Evolutionary conservation across 257 asterid species (phyloP), one percentile per base, ranked within the genome.

Genomic region (Solanum etuberosum): DNA sequence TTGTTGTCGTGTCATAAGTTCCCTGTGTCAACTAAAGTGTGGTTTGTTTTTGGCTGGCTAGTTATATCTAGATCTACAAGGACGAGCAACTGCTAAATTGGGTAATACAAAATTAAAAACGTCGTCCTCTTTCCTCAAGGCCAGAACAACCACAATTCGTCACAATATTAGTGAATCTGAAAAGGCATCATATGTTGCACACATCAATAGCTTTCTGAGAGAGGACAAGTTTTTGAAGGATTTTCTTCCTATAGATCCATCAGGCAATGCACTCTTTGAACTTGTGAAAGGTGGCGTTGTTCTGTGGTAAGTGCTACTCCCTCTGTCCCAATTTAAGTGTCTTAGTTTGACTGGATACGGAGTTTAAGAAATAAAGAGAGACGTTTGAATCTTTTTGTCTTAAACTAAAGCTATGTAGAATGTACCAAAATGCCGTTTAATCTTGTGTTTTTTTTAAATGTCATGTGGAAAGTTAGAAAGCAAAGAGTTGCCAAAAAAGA

Each of bases 201-300:
- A 95, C 90, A 94, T 96, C 88, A 96, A 96, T 86, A 95, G 90
- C 92, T 96, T 88, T 93, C 96, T 96, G 23, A 91, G 91, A 42
- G 92, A 94, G 9, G 99, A 96, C 91, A 77, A 77, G 48, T 95
- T 94, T 89, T 90, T 96, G 83, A 93, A 91, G 87, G 91, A 96
- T 87, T 94, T 91, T 91, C 98, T 96, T 85, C 99, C 99, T 27
- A 74, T 96, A n/a, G 98, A 94, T 93, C 94, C 98, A 72, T 86
- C 97, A 83, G 87, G 93, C 3, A 89, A 95, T 92, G 95, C 93
- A 40, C 93, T 97, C 35, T 97, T 97, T 70, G 98, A 95, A 73
- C 92, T 97, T 78, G 98, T 94, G 15, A 97, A 93, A 92, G 98
- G 93, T 88, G 98, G 99, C 15, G 98, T 97, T 92, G 98, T 97